Conservation (phyloP, 2,329 filamentous ascomycete species). For the Coniochaeta ligniaria region DNA sequence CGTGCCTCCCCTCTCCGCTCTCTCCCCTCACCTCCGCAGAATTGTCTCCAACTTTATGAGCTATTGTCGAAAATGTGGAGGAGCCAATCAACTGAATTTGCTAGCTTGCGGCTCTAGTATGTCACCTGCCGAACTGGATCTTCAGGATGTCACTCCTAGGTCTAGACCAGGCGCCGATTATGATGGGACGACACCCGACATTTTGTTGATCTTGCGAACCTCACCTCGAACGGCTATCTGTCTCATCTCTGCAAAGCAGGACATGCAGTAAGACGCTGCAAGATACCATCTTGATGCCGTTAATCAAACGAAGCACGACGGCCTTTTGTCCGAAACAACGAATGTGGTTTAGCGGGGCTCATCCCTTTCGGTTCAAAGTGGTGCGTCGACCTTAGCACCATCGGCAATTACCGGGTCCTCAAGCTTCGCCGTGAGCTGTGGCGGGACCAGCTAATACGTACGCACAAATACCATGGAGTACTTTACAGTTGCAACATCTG, state of each 20-base stretch:
- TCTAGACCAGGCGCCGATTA: not conserved
- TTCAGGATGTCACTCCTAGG: not conserved
- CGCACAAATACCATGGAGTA: no score
- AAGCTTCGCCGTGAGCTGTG: not conserved
- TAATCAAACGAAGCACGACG: not conserved
- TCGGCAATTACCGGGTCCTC: not conserved
- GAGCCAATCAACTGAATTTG: constrained; percentile 2
- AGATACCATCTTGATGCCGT: not conserved
- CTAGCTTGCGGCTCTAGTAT: not conserved
- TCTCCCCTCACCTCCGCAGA: constrained; percentile 1
- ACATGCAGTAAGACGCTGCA: not conserved
- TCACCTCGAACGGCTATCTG: no score
- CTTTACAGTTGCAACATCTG: not conserved
- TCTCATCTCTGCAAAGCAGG: not conserved
- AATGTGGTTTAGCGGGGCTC: not conserved
- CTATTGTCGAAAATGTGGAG: constrained; percentile 1
- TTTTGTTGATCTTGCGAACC: not conserved
- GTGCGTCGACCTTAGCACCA: not conserved
- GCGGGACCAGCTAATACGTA: not conserved
- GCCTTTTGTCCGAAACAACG: not conserved
- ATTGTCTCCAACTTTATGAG: not conserved
- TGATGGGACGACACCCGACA: not conserved
- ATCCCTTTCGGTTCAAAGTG: not conserved
- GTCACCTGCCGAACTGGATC: not conserved
- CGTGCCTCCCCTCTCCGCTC: not conserved